These are phyloP conservation scores for Arthrobotrys musiformis DNA, from an alignment of 2,329 filamentous ascomycete species.

Conservation along the genomic window DNA sequence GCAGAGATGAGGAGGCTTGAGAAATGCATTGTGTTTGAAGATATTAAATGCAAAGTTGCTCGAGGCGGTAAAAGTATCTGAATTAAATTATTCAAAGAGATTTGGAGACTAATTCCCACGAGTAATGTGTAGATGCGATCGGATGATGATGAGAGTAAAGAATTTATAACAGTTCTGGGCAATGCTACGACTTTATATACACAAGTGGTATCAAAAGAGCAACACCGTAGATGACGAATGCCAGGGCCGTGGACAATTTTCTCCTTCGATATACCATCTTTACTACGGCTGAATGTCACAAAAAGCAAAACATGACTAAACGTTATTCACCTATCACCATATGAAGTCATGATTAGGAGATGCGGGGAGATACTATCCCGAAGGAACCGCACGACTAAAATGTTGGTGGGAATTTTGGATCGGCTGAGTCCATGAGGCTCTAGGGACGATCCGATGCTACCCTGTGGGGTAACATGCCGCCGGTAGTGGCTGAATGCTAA, in stretches of 20 bases:
- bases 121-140: constrained; percentile 8
- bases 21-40: constrained; percentile 37
- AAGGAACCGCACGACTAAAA: constrained; percentile 19
- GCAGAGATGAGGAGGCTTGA: constrained; percentile 21
- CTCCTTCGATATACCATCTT: not conserved
- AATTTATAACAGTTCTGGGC: not conserved
- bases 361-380: constrained; percentile 47
- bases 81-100: not conserved
- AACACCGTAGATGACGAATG: not conserved
- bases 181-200: constrained; percentile 42
- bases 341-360: constrained; percentile 49
- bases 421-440: constrained; percentile 48
- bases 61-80: not conserved
- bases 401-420: constrained; percentile 28
- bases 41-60: not conserved
- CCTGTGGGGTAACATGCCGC: constrained; percentile 31
- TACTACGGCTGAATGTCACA: constrained; percentile 1
- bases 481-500: constrained; percentile 36
- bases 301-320: not conserved
- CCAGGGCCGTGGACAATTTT: not conserved
- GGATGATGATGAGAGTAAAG: constrained; percentile 5
- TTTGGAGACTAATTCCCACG: not conserved
- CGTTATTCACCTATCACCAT: constrained; percentile 5
- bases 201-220: not conserved
- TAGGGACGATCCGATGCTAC: constrained; percentile 52